phyloP scores from a whole-genome alignment of 1,139 yeast species.

The Pichia sp. region DNA sequence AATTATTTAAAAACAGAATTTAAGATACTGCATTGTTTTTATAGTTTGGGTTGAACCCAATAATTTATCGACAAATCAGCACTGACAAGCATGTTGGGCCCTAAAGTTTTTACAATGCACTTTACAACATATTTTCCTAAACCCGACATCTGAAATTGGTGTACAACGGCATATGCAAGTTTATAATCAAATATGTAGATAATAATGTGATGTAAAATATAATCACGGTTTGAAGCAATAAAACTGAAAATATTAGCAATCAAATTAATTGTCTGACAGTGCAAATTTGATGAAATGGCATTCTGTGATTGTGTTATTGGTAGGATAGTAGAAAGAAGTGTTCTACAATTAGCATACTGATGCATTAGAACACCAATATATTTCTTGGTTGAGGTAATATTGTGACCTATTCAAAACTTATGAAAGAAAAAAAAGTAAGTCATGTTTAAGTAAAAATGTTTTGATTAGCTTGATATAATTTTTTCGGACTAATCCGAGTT shows the following conservation, averaged over 20 bases:
- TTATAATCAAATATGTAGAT: conserved; percentile 10
- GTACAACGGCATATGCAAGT: conserved; percentile 8
- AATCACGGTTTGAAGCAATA: conserved; percentile 24
- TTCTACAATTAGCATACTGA: background rate
- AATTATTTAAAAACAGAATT: background rate
- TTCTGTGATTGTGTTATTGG: conserved; percentile 3
- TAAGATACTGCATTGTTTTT: background rate
- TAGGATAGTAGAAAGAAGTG: conserved; percentile 4
- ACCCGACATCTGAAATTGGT: conserved; percentile 6
- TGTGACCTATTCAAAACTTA: too few species aligned
- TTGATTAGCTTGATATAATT: too few species aligned
- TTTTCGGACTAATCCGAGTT: too few species aligned
- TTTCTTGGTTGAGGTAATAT: too few species aligned
- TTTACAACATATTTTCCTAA: conserved; percentile 6
- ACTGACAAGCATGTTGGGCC: conserved; percentile 9
- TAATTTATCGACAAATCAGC: conserved; percentile 8
- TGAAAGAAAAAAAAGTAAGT: too few species aligned
- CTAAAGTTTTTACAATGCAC: conserved; percentile 11
- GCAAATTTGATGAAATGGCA: conserved; percentile 30
- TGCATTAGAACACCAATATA: too few species aligned
- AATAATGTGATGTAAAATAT: conserved; percentile 1
- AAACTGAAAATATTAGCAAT: conserved; percentile 39
- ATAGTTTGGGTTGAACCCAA: conserved; percentile 4
- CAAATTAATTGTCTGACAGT: conserved; percentile 38
- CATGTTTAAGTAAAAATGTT: too few species aligned